Base-by-base conservation (phyloP, 1,284 basidiomycete genomes). In the Boletus calvinii region DNA sequence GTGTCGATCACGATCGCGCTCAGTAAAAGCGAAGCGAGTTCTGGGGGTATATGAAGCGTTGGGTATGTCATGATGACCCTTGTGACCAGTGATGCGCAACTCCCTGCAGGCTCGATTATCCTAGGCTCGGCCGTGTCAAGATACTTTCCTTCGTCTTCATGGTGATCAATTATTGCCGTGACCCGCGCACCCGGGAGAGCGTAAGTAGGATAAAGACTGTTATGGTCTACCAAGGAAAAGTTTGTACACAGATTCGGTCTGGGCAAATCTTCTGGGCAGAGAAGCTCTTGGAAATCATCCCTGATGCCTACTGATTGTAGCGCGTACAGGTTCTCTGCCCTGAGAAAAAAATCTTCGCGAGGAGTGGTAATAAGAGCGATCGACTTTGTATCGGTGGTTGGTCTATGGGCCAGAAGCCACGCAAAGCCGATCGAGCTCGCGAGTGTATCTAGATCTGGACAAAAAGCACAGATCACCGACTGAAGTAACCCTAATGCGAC, bases 201-300 rank as follows among this genome's bases (percentile, higher is more conserved):
- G 64, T 87, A 89, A 4, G 65, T 63, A 0, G 79, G 64, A n/a
- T 77, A 73, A 13, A 96, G 77, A 10, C 76, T 75, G 64, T 97
- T 97, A 70, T 98, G 94, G 69, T 98, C 95, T 20, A 98, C 91
- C 9, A 98, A 78, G 0, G 81, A 89, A 62, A 92, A 92, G 5
- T 72, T 74, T n/a, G 76, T 76, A 4, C 83, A 84, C 69, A n/a
- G 61, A 58, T 20, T 55, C 43, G 58, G 72, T 17, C 53, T 30
- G 1, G 76, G 71, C 31, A 87, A 45, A 59, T 90, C 86, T 52
- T 80, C 75, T 41, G 80, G 63, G 60, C 78, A 80, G 45, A 90
- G 72, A 34, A 94, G 72, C 50, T 83, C 75, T 11, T 71, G 66
- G 13, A 74, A 69, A 15, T 74, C 70, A 2, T 75, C 59, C 30